Evolutionary conservation across 441 rosid species (phyloP), one percentile per base, ranked within the genome.

Genomic region (Populus hybrid): DNA sequence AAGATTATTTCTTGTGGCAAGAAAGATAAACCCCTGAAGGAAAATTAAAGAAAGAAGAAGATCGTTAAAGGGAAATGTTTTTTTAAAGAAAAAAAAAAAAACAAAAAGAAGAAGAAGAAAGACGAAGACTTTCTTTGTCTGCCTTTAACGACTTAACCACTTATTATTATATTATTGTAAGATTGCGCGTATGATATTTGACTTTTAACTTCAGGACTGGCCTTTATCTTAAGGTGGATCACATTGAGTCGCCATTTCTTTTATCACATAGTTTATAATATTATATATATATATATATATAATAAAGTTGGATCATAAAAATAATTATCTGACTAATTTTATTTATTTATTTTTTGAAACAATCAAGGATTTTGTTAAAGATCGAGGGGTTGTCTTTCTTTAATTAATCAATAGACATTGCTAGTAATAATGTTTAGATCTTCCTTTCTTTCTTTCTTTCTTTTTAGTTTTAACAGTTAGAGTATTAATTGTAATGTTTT

Each of bases 171-270:
- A 30, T 30, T 30, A 30, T 30, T 30, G 71, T 24, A 42, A 69
- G 38, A 61, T 76, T 70, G 82, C 82, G 82, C 82, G 78, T 70
- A 50, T 34, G 7, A 64, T 30, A 38, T 70, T 75, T 30, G 78
- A 79, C 78, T 70, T 73, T 57, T 72, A 65, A 71, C 32, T 30
- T 30, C 32, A 30, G 9, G 32, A 30, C 32, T 30, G 32, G 32
- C 32, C 32, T 30, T 30, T 14, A 18, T 14, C 32, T 14, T 50
- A 6, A 28, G 8, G 18, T 26, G 36, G 16, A 24, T 10, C 34
- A 28, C 2, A 16, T 53, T 16, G 61, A 53, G 9, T 53, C 8
- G 0, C 61, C 61, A 53, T 53, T 16, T 53, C 6, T 16, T 53
- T 53, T 18, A 7, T 35, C 57, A 50, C 1, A 38, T 50, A 50